phyloP scores from a whole-genome alignment of 2,329 filamentous ascomycete species.

The Xylariaceae sp. region DNA sequence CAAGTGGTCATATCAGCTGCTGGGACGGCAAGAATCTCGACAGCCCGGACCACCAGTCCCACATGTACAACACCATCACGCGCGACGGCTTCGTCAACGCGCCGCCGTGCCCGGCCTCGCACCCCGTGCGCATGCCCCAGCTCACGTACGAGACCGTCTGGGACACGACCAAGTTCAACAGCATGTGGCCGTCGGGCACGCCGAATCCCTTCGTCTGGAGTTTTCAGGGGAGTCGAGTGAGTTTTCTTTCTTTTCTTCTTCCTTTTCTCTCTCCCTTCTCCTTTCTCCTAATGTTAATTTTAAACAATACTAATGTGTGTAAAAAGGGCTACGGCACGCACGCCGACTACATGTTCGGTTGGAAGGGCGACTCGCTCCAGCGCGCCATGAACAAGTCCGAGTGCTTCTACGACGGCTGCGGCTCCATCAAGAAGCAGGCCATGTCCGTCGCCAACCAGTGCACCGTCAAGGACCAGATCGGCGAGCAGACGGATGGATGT shows the following conservation, averaged over 20 bases:
- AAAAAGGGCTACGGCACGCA: conserved; percentile 30
- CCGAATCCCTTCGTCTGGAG: conserved; percentile 31
- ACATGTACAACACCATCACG: conserved; percentile 27
- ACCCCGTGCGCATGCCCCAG: conserved; percentile 40
- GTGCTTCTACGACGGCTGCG: conserved; percentile 36
- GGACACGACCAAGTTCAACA: conserved; percentile 37
- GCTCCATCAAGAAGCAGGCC: conserved; percentile 30
- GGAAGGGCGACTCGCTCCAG: conserved; percentile 30
- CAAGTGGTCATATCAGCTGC: conserved; percentile 31
- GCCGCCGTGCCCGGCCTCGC: conserved; percentile 26
- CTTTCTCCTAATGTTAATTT: neutral
- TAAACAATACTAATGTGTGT: neutral
- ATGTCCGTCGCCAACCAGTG: conserved; percentile 29
- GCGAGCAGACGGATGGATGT: conserved; percentile 31
- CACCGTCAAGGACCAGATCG: conserved; percentile 27
- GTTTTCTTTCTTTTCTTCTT: neutral
- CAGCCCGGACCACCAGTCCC: conserved; percentile 22
- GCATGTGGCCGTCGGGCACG: conserved; percentile 32
- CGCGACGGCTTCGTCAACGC: conserved; percentile 18
- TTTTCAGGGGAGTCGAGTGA: conserved; percentile 26
- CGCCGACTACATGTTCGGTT: conserved; percentile 35
- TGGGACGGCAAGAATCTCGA: conserved; percentile 42
- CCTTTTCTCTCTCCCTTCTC: neutral
- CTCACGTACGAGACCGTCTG: conserved; percentile 42
- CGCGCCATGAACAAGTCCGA: conserved; percentile 35